Evolutionary conservation across 73 alveolate species (phyloP), one percentile per base, ranked within the genome.

Genomic region (Symbiodinium pilosum): DNA sequence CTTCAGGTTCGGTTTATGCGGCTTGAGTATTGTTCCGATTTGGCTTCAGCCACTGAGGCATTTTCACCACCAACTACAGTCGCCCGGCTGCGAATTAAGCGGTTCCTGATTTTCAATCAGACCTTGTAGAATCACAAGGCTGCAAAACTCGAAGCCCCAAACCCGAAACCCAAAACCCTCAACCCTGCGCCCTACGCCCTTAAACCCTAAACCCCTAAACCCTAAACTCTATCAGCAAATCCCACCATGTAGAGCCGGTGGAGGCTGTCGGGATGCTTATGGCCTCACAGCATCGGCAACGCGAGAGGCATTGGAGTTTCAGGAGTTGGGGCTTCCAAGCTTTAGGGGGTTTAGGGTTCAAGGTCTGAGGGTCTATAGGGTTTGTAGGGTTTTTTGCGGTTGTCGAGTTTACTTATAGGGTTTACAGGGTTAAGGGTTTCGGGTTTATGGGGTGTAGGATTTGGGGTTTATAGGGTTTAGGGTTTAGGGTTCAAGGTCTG

Each of bases 251-350:
- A 64, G 28, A 64, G 38, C 77, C 32, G 38, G 0, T 30, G 4
- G 84, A 71, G 43, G 44, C 85, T 71, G 44, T 32, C 32, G 32
- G 38, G 95, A 88, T 43, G 26, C 87, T 28, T 88, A 88, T 40
- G 95, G 95, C 73, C 87, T 88, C 73, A 88, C 43, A n/a, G 95
- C 73, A 47, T 20, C 95, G 40, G 95, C 83, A 26, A 88, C 44
- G 14, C 68, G 95, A 0, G 95, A 88, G 95, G 95, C 44, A 21
- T 16, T 0, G 14, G 84, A 44, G 52, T n/a, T n/a, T n/a, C n/a
- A n/a, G n/a, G n/a, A n/a, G n/a, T n/a, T n/a, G n/a, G n/a, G n/a
- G n/a, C n/a, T n/a, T n/a, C n/a, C n/a, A n/a, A n/a, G n/a, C n/a
- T n/a, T n/a, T n/a, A n/a, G n/a, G 91, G 24, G 7, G 81, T 64